Conservation (phyloP, 192 early-diverging fungal genomes). For the Podila horticola region DNA sequence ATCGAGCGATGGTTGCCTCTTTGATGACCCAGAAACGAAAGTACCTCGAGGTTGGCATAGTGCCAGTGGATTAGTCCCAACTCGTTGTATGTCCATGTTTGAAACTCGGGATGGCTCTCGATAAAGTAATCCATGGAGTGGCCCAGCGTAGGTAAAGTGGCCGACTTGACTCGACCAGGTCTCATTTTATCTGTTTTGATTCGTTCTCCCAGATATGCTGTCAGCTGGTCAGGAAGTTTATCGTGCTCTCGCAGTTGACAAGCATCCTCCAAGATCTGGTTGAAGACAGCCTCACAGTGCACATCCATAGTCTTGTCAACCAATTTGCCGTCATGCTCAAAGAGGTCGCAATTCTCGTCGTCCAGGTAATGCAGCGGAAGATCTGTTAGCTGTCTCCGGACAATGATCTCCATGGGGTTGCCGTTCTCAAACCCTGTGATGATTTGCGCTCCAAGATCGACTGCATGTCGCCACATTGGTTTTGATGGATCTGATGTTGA, state of each 20-base stretch:
- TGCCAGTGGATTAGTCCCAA: constrained; percentile 58
- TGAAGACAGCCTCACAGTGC: constrained; percentile 46
- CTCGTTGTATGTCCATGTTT: constrained; percentile 32
- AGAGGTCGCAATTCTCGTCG: constrained; percentile 33
- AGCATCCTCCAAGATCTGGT: constrained; percentile 51
- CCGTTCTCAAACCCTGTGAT: constrained; percentile 61
- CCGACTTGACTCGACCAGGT: constrained; percentile 14
- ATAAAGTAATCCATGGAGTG: constrained; percentile 58
- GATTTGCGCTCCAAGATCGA: constrained; percentile 60
- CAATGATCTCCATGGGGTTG: constrained; percentile 56
- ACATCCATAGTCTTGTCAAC: constrained; percentile 39
- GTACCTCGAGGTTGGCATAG: constrained; percentile 56
- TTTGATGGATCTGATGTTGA: not conserved
- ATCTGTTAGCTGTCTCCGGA: constrained; percentile 49
- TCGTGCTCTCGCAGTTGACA: constrained; percentile 23
- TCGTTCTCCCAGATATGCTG: constrained; percentile 7
- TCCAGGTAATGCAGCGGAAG: constrained; percentile 36
- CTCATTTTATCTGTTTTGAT: not conserved
- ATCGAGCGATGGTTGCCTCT: not conserved
- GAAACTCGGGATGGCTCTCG: constrained; percentile 46
- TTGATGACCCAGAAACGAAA: no score
- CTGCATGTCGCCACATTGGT: constrained; percentile 26
- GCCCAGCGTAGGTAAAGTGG: constrained; percentile 42
- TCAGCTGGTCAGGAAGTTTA: constrained; percentile 2
- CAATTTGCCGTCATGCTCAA: constrained; percentile 21